A percentile compares a stretch with the other conserved stretches of the same genome.
phyloP scores from a whole-genome alignment of 768 basidiomycete species.

The Paxillus rubicundulus region DNA sequence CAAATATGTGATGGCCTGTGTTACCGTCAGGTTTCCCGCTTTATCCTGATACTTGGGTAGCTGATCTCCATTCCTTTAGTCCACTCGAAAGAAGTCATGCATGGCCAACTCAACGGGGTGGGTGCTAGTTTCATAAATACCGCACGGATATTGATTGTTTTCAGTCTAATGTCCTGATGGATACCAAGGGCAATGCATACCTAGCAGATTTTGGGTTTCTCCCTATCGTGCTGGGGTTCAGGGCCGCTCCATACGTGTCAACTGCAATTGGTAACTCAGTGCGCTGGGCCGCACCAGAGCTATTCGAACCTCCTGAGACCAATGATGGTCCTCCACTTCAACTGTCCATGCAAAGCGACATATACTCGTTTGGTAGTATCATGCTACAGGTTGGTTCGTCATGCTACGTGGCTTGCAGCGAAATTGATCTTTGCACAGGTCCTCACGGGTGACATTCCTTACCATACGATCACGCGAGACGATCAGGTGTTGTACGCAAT shows the following conservation, averaged over 20 bases:
- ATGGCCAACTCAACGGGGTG: conserved; percentile 48
- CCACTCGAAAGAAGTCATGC: conserved; percentile 33
- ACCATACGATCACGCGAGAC: conserved; percentile 21
- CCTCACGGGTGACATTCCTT: conserved; percentile 22
- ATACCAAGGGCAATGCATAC: conserved; percentile 28
- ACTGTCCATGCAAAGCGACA: conserved; percentile 33
- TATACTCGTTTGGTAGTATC: conserved; percentile 41
- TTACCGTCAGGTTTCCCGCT: conserved; percentile 10
- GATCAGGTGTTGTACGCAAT: conserved; percentile 23
- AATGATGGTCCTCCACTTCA: conserved; percentile 15
- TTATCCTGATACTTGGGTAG: background rate
- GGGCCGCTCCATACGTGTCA: conserved; percentile 22
- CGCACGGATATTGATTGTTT: background rate
- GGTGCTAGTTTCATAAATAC: background rate
- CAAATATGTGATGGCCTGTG: conserved; percentile 17
- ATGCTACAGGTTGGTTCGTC: conserved; percentile 25
- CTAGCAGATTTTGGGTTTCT: conserved; percentile 40
- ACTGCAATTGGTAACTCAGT: conserved; percentile 42
- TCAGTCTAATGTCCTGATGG: conserved; percentile 38
- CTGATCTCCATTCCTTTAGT: background rate
- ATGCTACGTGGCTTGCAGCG: background rate
- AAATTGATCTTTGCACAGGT: conserved; percentile 20
- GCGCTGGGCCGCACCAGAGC: conserved; percentile 45
- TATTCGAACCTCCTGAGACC: conserved; percentile 35
- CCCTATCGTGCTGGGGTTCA: conserved; percentile 24